Conservation (phyloP, 257 asterid genomes). For the Coffea eugenioides region DNA sequence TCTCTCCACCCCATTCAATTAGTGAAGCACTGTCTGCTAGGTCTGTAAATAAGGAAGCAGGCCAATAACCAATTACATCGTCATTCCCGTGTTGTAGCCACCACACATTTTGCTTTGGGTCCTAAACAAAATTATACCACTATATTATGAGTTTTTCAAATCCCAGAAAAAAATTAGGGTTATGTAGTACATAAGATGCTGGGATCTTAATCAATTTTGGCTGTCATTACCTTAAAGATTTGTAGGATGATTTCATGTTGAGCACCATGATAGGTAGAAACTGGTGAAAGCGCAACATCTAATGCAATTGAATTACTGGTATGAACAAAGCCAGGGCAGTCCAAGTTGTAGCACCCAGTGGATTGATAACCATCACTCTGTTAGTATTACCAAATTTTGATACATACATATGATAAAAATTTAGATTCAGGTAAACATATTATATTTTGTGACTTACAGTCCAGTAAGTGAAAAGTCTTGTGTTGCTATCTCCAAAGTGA, state of each 20-base stretch:
- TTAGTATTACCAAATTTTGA: no score
- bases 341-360: constrained; percentile 29
- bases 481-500: neutral
- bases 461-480: neutral
- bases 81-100: constrained; percentile 81
- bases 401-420: no score
- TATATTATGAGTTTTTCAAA: no score
- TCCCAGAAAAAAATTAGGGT: no score
- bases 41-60: constrained; percentile 54
- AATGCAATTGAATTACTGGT: constrained; percentile 18
- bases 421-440: no score
- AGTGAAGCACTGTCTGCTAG: constrained; percentile 63
- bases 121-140: constrained; percentile 36
- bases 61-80: constrained; percentile 80
- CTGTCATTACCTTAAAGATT: constrained; percentile 26
- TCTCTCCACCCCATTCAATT: constrained; percentile 57
- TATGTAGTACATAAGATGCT: no score
- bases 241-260: constrained; percentile 22
- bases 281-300: constrained; percentile 24
- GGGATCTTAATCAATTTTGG: no score
- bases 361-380: neutral
- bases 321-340: constrained; percentile 37
- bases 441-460: neutral
- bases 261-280: constrained; percentile 26
- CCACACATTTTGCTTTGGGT: constrained; percentile 77